phyloP scores from a whole-genome alignment of 805 yeast species.

The Suhomyces canberraensis region DNA sequence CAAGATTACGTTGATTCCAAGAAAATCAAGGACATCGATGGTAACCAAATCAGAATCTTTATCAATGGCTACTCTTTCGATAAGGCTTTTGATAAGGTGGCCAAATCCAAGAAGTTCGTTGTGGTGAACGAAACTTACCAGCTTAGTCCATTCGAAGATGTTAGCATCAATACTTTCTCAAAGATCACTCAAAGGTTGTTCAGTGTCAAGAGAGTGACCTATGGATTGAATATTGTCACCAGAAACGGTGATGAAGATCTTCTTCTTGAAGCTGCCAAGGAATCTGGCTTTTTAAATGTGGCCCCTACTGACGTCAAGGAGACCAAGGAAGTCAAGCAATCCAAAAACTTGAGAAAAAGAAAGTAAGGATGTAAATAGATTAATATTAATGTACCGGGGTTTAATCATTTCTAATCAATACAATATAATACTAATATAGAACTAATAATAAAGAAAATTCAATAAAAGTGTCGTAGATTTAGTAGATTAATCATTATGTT shows the following conservation, averaged over 20 bases:
- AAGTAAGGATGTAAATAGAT: slow-evolving; percentile 5
- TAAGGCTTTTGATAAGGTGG: slow-evolving; percentile 28
- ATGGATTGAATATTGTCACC: slow-evolving; percentile 24
- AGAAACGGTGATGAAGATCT: slow-evolving; percentile 17
- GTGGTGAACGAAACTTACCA: slow-evolving; percentile 24
- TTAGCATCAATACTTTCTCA: not conserved
- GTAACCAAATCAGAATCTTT: slow-evolving; percentile 34
- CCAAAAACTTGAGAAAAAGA: slow-evolving; percentile 15
- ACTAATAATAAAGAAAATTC: no score
- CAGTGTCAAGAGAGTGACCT: slow-evolving; percentile 24
- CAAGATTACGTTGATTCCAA: slow-evolving; percentile 24
- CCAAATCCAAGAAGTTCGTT: slow-evolving; percentile 44
- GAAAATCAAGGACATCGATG: slow-evolving; percentile 22
- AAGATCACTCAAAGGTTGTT: slow-evolving; percentile 18
- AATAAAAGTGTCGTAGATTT: no score
- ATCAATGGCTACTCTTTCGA: slow-evolving; percentile 57
- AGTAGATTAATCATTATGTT: no score
- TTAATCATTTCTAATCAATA: no score
- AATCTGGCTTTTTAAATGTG: slow-evolving; percentile 5
- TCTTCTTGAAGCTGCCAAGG: slow-evolving; percentile 12
- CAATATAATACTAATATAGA: no score
- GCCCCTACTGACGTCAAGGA: not conserved
- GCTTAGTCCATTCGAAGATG: slow-evolving; percentile 26
- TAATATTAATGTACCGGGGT: no score
- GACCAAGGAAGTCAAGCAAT: not conserved